These are phyloP conservation scores for Kwoniella dejecticola DNA, from an alignment of 768 basidiomycete species.

Conservation along the genomic window DNA sequence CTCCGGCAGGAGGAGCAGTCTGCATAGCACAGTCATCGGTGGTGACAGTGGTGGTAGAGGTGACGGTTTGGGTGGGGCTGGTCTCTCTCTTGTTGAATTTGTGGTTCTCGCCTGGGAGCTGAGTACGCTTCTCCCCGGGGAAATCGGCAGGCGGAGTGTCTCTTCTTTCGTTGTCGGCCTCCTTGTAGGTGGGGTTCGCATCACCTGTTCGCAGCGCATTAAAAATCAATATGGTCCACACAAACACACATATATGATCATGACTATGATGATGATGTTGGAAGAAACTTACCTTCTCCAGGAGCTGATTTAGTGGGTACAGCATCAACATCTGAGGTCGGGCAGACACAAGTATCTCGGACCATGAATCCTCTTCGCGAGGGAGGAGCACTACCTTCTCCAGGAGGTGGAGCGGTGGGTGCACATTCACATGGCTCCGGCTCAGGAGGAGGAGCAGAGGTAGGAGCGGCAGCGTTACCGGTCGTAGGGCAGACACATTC, in stretches of 20 bases:
- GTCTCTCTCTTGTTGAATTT: background rate
- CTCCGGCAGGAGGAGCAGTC: background rate
- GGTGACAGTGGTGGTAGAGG: conserved; percentile 9
- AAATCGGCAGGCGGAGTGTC: conserved; percentile 11
- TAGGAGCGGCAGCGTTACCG: background rate
- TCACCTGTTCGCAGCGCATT: too few species aligned
- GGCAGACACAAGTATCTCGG: conserved; percentile 12
- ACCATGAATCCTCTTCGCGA: conserved; percentile 2
- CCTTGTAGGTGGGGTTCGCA: background rate
- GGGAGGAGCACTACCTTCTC: conserved; percentile 7
- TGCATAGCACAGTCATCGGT: conserved; percentile 14
- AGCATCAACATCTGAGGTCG: background rate
- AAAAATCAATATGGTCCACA: too few species aligned
- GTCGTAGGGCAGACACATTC: conserved; percentile 16
- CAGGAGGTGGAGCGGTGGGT: background rate
- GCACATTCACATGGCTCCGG: conserved; percentile 10
- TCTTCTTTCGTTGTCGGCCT: background rate
- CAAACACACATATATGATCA: too few species aligned
- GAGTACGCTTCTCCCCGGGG: background rate
- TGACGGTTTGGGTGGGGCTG: conserved; percentile 4
- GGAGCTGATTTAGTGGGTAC: background rate
- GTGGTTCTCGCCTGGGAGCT: conserved; percentile 4
- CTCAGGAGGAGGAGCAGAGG: conserved; percentile 9
- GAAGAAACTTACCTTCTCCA: conserved; percentile 1
- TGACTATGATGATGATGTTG: background rate